Conservation (phyloP, 441 rosid genomes). For the Daphne laureola region DNA sequence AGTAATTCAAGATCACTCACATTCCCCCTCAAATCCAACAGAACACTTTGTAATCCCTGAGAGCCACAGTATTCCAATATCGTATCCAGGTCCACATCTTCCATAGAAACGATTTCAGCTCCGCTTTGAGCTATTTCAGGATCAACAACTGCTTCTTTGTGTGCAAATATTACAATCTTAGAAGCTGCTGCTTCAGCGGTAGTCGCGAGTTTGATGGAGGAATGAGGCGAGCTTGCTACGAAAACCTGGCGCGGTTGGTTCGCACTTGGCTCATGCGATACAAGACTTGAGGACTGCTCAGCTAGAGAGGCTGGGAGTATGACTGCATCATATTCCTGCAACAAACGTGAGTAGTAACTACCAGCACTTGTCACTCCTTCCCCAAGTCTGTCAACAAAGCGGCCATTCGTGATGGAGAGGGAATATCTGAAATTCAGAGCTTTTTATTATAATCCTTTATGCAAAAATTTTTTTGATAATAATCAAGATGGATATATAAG, state of each 20-base stretch:
- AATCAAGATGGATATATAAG: not conserved
- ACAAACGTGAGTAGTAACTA: constrained; percentile 77
- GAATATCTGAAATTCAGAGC: constrained; percentile 49
- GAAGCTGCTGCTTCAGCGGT: constrained; percentile 29
- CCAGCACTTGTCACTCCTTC: constrained; percentile 42
- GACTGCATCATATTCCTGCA: constrained; percentile 76
- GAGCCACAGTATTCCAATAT: constrained; percentile 54
- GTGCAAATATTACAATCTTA: constrained; percentile 33
- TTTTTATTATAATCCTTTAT: constrained; percentile 2
- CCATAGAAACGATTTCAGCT: constrained; percentile 42
- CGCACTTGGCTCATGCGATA: constrained; percentile 57
- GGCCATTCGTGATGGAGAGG: constrained; percentile 53
- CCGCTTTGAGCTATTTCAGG: constrained; percentile 26
- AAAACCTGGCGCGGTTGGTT: constrained; percentile 59
- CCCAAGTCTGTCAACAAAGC: constrained; percentile 48
- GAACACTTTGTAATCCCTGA: constrained; percentile 52
- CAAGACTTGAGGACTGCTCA: constrained; percentile 27
- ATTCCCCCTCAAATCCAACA: constrained; percentile 61
- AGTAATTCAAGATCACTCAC: constrained; percentile 42
- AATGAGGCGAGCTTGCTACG: constrained; percentile 23
- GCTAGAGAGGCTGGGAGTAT: constrained; percentile 46
- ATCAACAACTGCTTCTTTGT: constrained; percentile 24
- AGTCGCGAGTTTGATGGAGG: constrained; percentile 22
- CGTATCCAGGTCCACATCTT: constrained; percentile 37
- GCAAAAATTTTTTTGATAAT: not conserved